Percentiles rank a stretch among this genome's conserved stretches.
phyloP scores from a whole-genome alignment of 345 rosid species.

The Populus nigra region DNA sequence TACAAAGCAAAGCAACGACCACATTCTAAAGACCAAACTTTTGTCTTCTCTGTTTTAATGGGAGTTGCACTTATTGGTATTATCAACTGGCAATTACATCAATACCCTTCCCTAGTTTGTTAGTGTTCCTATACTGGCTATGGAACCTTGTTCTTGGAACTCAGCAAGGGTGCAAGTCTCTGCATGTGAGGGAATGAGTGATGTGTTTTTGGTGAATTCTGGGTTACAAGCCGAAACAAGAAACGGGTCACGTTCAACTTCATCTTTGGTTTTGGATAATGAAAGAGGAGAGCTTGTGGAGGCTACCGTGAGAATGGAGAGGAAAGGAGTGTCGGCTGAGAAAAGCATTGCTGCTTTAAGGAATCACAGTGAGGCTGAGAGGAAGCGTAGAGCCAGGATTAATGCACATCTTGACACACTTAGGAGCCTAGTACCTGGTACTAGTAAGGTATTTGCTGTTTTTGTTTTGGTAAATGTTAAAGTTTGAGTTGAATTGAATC shows the following conservation, averaged over 20 bases:
- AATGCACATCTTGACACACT: slow-evolving; percentile 65
- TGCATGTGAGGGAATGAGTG: slow-evolving; percentile 2
- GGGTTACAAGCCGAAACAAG: slow-evolving; percentile 6
- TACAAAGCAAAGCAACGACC: neutral
- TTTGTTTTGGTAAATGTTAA: neutral
- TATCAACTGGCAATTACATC: neutral
- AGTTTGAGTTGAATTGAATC: neutral
- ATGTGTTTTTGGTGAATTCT: slow-evolving; percentile 2
- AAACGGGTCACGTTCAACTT: slow-evolving; percentile 9
- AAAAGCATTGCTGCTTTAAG: slow-evolving; percentile 54
- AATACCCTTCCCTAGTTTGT: neutral
- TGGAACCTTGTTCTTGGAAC: slow-evolving; percentile 6
- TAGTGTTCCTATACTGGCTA: neutral
- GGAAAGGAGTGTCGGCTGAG: slow-evolving; percentile 47
- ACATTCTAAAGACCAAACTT: neutral
- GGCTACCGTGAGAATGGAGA: slow-evolving; percentile 42
- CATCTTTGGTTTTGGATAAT: slow-evolving; percentile 50
- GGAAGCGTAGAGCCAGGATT: slow-evolving; percentile 75
- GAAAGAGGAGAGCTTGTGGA: slow-evolving; percentile 58
- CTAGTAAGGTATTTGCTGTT: slow-evolving; percentile 41
- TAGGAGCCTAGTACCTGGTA: slow-evolving; percentile 53
- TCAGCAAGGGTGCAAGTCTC: neutral
- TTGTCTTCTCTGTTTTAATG: neutral
- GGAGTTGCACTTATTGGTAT: neutral
- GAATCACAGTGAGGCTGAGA: slow-evolving; percentile 75